Base-by-base conservation (phyloP, 768 basidiomycete species). In the Chalciporus pseudorubinellus region DNA sequence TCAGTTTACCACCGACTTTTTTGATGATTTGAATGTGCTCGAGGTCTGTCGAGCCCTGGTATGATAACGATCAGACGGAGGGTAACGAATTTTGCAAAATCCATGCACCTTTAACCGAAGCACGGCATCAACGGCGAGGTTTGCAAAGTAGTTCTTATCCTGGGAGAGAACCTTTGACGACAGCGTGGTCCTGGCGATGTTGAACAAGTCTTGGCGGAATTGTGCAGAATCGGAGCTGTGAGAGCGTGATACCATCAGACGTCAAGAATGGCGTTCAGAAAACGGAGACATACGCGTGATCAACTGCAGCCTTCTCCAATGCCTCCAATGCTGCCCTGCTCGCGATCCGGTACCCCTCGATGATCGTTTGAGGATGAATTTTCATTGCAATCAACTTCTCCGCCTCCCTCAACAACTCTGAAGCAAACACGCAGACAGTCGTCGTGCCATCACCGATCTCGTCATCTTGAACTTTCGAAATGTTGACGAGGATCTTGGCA, bases 11-110 rank as follows among this genome's bases (percentile, higher is more conserved):
- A 51, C 95, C 95, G n/a, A 91, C 92, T 73, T 98, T 98, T 81
- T 99, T 99, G 77, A 98, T 99, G 69, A 98, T 87, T 72, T 99
- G 95, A 58, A 99, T 98, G 69, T 98, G 94, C 59, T 99, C 95
- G 29, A 99, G 77, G 72, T 98, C 89, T 45, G 91, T 94, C 33
- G 94, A 97, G 33, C 97, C 97, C 89, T 93, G 61, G 7, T 44
- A 14, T 8, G 33, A n/a, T 2, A n/a, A 33, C 7, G 26, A 39
- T 59, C 43, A 56, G 33, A 20, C n/a, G 38, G 43, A 50, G 20
- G 8, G 14, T 33, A 16, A 39, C 16, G 44, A 20, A 21, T 4
- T 11, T 13, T 21, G 36, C 40, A 33, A 19, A 8, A 38, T 48
- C 11, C 3, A 9, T n/a, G 1, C 53, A 86, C 90, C 79, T 94